Percentiles rank a stretch among this genome's conserved stretches.
phyloP scores from a whole-genome alignment of 2,329 filamentous ascomycete species.

The Calycina marina region DNA sequence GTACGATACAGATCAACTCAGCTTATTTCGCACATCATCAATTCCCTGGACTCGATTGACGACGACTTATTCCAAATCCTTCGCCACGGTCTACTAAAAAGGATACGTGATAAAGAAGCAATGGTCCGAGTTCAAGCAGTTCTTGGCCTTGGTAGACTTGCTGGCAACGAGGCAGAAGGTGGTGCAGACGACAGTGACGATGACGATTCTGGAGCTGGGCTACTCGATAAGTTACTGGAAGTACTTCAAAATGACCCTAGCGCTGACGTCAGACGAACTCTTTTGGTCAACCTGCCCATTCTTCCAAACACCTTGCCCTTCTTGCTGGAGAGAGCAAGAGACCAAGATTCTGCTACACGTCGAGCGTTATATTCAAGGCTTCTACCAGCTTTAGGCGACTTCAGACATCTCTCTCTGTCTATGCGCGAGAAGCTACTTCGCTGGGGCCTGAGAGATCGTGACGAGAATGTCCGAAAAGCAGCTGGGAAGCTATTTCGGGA shows the following conservation, averaged over 20 bases:
- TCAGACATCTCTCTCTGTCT: conserved; percentile 79
- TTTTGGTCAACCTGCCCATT: conserved; percentile 83
- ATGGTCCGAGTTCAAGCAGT: conserved; percentile 88
- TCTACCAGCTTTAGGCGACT: conserved; percentile 80
- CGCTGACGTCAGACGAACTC: conserved; percentile 77
- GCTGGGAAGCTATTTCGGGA: conserved; percentile 82
- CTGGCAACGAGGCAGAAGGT: conserved; percentile 61
- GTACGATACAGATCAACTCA: conserved; percentile 84
- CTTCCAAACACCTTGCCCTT: conserved; percentile 70
- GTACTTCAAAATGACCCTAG: conserved; percentile 88
- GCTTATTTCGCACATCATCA: conserved; percentile 79
- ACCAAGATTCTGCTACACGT: conserved; percentile 72
- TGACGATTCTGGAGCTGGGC: conserved; percentile 50
- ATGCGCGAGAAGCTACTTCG: conserved; percentile 92
- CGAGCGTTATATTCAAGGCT: conserved; percentile 77
- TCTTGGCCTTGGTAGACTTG: conserved; percentile 72
- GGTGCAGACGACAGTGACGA: conserved; percentile 57
- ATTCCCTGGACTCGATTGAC: conserved; percentile 82
- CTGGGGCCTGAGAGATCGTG: conserved; percentile 87
- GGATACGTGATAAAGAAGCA: conserved; percentile 86
- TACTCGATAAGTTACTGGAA: conserved; percentile 72
- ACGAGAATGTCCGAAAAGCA: conserved; percentile 86
- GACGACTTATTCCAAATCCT: conserved; percentile 80
- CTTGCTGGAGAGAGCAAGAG: conserved; percentile 78
- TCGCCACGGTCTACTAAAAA: conserved; percentile 63